Evolutionary conservation across 768 basidiomycete genomes (phyloP), one percentile per base, ranked within the genome.

Genomic region (Macrolepiota dolichaula): DNA sequence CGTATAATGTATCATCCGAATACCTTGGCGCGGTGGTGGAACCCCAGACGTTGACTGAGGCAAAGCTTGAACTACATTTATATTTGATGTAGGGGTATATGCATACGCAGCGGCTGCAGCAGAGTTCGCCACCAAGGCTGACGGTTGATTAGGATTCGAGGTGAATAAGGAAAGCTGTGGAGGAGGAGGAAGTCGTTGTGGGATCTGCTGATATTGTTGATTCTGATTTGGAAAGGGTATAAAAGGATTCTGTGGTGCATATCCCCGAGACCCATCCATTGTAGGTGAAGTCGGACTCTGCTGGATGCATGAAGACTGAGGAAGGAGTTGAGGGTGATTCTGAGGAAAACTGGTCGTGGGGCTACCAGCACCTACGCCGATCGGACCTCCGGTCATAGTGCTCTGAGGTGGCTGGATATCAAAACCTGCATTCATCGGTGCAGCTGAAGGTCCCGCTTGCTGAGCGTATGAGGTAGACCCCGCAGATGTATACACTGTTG

Each of bases 1-100:
- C 4, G 32, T 24, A 37, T 57, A 57, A 37, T 57, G 56, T 17
- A 57, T 57, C 56, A 57, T 51, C 47, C 47, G 46, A 35, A 57
- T 57, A 12, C 56, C 56, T 36, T 57, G 56, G 22, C 46, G 27
- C 5, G 56, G 35, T 40, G 35, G 56, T 10, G 47, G 47, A 15
- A 25, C 6, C 6, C 46, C 22, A 3, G 47, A 24, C 22, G 47
- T n/a, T 44, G 42, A 1, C 42, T 15, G 19, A 44, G 42, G 12
- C 42, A 44, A 24, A 27, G 25, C 19, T 11, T 49, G 47, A 12
- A 22, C 47, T 12, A 3, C 12, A 49, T 22, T 12, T 2, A 27
- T 3, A 13, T 22, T 49, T 27, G 47, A 5, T 1, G 47, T 49
- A 2, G 47, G 25, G 24, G 47, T 49, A 27, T 27, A 27, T 13